Evolutionary conservation across 108 stramenopile genomes (phyloP).

Genomic region (Nitzschia inconspicua): DNA sequence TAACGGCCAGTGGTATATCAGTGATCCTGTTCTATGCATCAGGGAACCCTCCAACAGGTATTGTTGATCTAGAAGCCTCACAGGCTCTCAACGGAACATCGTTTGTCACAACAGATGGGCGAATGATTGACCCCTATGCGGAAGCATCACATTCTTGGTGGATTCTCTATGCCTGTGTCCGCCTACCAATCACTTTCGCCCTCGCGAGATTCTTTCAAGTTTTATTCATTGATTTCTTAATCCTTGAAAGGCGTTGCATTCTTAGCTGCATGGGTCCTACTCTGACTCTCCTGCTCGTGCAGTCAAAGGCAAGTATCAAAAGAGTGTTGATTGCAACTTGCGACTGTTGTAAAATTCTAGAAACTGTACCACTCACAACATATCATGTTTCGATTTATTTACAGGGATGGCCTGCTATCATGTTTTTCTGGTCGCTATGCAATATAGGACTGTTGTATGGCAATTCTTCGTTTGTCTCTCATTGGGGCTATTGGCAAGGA

Average conservation of each 20-base stretch:
- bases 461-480: conserved; percentile 7
- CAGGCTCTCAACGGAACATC: not conserved
- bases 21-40: not conserved
- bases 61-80: not conserved
- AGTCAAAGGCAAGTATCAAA: conserved; percentile 11
- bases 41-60: not conserved
- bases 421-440: conserved; percentile 21
- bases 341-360: too few relatives aligned
- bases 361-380: too few relatives aligned
- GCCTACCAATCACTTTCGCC: conserved; percentile 35
- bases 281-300: conserved; percentile 6
- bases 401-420: conserved; percentile 23
- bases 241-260: conserved; percentile 1
- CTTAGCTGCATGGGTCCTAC: conserved; percentile 4
- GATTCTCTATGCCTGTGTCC: conserved; percentile 28
- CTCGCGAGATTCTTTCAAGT: conserved; percentile 25
- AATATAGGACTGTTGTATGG: conserved; percentile 17
- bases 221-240: conserved; percentile 35
- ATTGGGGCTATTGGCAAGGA: conserved; percentile 29
- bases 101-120: too few relatives aligned
- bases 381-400: too few relatives aligned
- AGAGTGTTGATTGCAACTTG: too few relatives aligned
- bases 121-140: too few relatives aligned
- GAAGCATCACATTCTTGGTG: conserved; percentile 43
- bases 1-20: not conserved